Evolutionary conservation across 768 basidiomycete genomes (phyloP).

Genomic region (Stropharia rugosoannulata): DNA sequence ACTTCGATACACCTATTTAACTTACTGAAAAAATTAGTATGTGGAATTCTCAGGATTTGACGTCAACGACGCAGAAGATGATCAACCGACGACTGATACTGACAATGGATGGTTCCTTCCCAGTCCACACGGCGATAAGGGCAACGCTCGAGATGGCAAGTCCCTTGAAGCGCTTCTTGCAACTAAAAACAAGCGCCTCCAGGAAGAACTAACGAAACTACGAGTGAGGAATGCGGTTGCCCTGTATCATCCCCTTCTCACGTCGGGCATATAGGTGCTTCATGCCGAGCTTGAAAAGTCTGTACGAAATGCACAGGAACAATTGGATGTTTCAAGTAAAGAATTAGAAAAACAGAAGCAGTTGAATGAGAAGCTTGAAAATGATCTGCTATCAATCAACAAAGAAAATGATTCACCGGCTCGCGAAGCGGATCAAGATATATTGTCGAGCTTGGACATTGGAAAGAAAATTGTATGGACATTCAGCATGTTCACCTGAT

Average conservation of each 20-base stretch:
- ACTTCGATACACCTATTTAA: not conserved
- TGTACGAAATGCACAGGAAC: conserved; percentile 53
- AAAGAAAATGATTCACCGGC: conserved; percentile 41
- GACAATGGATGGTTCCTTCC: conserved; percentile 70
- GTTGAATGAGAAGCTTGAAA: conserved; percentile 91
- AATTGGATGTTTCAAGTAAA: conserved; percentile 53
- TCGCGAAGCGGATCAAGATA: conserved; percentile 44
- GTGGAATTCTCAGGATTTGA: conserved; percentile 95
- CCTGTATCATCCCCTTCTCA: not conserved
- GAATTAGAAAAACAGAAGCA: conserved; percentile 78
- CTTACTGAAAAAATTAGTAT: conserved; percentile 51
- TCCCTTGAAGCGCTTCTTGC: conserved; percentile 91
- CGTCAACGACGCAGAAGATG: conserved; percentile 61
- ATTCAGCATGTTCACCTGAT: not conserved
- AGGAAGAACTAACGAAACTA: conserved; percentile 91
- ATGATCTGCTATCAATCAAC: conserved; percentile 83
- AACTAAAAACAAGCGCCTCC: conserved; percentile 88
- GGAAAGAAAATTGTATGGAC: conserved; percentile 52
- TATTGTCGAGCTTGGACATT: conserved; percentile 72
- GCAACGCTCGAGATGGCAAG: conserved; percentile 70
- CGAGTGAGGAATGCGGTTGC: conserved; percentile 45
- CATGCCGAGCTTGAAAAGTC: conserved; percentile 79
- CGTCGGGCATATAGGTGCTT: conserved; percentile 60
- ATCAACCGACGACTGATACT: conserved; percentile 35
- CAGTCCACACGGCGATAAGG: conserved; percentile 86